Percentiles rank a stretch among this genome's conserved stretches.
phyloP scores from a whole-genome alignment of 306 rosid species.

The Lupinus albus region DNA sequence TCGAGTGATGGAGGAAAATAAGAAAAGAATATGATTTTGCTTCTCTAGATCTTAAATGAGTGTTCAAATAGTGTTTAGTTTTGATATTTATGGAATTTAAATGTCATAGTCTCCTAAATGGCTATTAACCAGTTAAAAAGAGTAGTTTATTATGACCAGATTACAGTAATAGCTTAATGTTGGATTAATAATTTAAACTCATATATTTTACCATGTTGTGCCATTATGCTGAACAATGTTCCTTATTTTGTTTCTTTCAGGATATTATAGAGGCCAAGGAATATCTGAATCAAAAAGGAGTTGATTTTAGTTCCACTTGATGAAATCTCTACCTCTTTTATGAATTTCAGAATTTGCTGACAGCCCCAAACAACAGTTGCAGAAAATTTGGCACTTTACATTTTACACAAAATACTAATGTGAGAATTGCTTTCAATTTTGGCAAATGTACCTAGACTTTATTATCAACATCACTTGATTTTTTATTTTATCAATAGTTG shows the following conservation, averaged over 20 bases:
- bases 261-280: slow-evolving; percentile 81
- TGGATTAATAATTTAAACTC: not conserved
- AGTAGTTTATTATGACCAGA: not conserved
- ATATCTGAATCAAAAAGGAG: slow-evolving; percentile 65
- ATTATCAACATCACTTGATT: not conserved
- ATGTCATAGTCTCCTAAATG: not conserved
- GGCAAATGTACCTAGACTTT: slow-evolving; percentile 21
- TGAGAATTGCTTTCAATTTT: slow-evolving; percentile 16
- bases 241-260: slow-evolving; percentile 48
- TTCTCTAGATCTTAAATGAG: not conserved
- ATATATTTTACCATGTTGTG: not conserved
- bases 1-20: not conserved
- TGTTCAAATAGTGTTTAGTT: not conserved
- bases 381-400: slow-evolving; percentile 21
- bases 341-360: slow-evolving; percentile 29
- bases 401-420: slow-evolving; percentile 4
- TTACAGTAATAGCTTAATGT: not conserved
- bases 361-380: slow-evolving; percentile 21
- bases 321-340: slow-evolving; percentile 12
- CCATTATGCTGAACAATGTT: not conserved
- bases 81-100: not conserved
- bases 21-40: not conserved
- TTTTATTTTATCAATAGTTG: not conserved
- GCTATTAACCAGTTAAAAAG: not conserved
- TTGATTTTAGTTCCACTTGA: slow-evolving; percentile 65